Conservation (phyloP, 495 filamentous ascomycete species). For the Podospora pseudopauciseta region DNA sequence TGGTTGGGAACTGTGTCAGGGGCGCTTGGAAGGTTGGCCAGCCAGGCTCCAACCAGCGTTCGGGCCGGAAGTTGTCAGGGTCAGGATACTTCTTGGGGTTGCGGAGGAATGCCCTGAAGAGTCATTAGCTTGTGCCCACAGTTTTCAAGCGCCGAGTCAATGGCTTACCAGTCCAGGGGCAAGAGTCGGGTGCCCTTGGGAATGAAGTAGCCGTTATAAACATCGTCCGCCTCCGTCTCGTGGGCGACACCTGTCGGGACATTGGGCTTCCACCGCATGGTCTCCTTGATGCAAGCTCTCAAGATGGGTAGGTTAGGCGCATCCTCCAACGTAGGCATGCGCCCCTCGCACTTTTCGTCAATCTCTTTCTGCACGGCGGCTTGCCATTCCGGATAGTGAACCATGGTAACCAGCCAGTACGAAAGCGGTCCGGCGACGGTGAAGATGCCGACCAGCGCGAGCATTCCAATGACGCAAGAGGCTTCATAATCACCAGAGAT, state of each 20-base stretch:
- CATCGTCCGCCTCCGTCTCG: slow-evolving; percentile 37
- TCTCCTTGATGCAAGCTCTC: slow-evolving; percentile 48
- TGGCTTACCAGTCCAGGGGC: slow-evolving; percentile 40
- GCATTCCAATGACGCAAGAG: slow-evolving; percentile 40
- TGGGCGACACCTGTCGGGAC: slow-evolving; percentile 47
- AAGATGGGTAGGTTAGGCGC: slow-evolving; percentile 41
- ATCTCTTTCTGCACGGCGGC: slow-evolving; percentile 48
- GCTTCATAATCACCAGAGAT: slow-evolving; percentile 41
- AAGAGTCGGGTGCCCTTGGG: slow-evolving; percentile 46
- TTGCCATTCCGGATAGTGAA: slow-evolving; percentile 42
- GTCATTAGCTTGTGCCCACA: not conserved
- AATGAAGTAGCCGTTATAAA: slow-evolving; percentile 44
- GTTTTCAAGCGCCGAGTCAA: not conserved
- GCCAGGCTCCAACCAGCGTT: slow-evolving; percentile 47
- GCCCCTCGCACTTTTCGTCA: slow-evolving; percentile 44
- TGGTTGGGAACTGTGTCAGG: slow-evolving; percentile 42
- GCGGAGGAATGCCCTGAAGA: slow-evolving; percentile 28
- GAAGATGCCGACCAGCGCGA: slow-evolving; percentile 44
- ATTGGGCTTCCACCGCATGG: slow-evolving; percentile 54
- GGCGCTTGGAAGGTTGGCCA: slow-evolving; percentile 53
- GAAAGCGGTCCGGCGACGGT: slow-evolving; percentile 41
- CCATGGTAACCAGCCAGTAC: slow-evolving; percentile 42
- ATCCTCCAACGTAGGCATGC: slow-evolving; percentile 44
- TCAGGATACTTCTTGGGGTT: slow-evolving; percentile 48
- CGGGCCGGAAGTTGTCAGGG: slow-evolving; percentile 49